These are phyloP conservation scores for Ammopiptanthus mongolicus DNA, from an alignment of 306 rosid genomes.

Conservation along the genomic window DNA sequence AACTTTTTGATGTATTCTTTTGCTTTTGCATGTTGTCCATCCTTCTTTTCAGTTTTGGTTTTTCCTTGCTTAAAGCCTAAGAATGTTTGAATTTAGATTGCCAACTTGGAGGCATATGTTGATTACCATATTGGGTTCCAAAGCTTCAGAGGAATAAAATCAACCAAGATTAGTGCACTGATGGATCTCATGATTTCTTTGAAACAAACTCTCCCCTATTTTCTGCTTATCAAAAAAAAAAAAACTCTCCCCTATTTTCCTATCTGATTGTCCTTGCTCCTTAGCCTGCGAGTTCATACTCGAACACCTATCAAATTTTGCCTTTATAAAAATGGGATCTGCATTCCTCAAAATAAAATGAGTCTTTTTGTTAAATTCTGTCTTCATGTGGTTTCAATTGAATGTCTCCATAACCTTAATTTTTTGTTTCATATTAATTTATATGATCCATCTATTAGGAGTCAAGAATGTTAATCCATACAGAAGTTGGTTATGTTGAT, in stretches of 20 bases:
- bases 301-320: not conserved
- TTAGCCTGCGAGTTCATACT: not conserved
- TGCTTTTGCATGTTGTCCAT: constrained; percentile 2
- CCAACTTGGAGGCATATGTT: not conserved
- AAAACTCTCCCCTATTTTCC: not conserved
- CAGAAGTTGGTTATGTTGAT: constrained; percentile 8
- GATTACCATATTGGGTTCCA: not conserved
- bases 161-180: not conserved
- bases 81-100: not conserved
- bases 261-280: not conserved
- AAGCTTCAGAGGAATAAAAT: not conserved
- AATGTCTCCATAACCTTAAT: not conserved
- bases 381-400: not conserved
- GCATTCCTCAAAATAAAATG: not conserved
- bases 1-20: not conserved
- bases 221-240: too few relatives aligned
- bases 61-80: not conserved
- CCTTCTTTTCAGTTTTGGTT: not conserved
- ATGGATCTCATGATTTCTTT: not conserved
- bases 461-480: not conserved
- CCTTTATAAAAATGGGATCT: not conserved
- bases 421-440: not conserved
- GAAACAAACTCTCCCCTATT: too few relatives aligned
- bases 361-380: not conserved
- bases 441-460: not conserved